Percentiles rank a stretch among this genome's conserved stretches.
Conservation (phyloP, 208 protist genomes). For the Balamuthia mandrillaris region DNA sequence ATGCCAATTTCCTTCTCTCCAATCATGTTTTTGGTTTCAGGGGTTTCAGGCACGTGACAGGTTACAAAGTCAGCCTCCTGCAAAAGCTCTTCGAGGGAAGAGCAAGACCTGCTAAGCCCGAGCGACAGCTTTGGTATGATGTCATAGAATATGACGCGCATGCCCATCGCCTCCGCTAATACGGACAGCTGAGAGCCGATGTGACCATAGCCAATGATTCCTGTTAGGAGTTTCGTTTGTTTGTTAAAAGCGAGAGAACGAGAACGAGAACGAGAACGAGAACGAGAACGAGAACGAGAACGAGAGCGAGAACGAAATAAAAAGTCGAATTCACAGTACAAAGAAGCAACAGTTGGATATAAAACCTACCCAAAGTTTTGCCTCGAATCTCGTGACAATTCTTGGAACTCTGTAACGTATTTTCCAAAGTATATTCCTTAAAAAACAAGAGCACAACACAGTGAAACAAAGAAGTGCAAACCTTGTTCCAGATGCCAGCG, state of each 20-base stretch:
- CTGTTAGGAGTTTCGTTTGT: too few species aligned
- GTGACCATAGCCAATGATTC: slow-evolving; percentile 90
- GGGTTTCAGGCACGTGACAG: slow-evolving; percentile 82
- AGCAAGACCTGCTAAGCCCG: slow-evolving; percentile 72
- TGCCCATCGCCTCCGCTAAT: slow-evolving; percentile 85
- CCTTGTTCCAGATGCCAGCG: slow-evolving; percentile 83
- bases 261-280: too few species aligned
- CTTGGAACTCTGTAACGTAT: slow-evolving; percentile 4
- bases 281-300: too few species aligned
- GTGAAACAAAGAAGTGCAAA: slow-evolving; percentile 25
- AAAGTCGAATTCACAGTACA: slow-evolving; percentile 76
- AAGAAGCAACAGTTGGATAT: slow-evolving; percentile 66
- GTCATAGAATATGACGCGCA: slow-evolving; percentile 88
- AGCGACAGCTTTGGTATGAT: slow-evolving; percentile 81
- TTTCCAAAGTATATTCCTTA: background rate
- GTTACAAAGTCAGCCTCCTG: slow-evolving; percentile 82
- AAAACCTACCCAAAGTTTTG: slow-evolving; percentile 50
- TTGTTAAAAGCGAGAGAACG: too few species aligned
- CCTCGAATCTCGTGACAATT: slow-evolving; percentile 55
- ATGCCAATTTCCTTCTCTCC: slow-evolving; percentile 67
- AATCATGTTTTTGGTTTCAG: slow-evolving; percentile 79
- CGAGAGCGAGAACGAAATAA: too few species aligned
- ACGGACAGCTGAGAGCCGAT: slow-evolving; percentile 87
- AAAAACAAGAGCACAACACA: background rate
- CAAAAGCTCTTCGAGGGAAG: slow-evolving; percentile 75